Percentiles rank a stretch among this genome's conserved stretches.
These are phyloP conservation scores for Apiospora sp. DNA, from an alignment of 2,329 filamentous ascomycete species.

Conservation along the genomic window DNA sequence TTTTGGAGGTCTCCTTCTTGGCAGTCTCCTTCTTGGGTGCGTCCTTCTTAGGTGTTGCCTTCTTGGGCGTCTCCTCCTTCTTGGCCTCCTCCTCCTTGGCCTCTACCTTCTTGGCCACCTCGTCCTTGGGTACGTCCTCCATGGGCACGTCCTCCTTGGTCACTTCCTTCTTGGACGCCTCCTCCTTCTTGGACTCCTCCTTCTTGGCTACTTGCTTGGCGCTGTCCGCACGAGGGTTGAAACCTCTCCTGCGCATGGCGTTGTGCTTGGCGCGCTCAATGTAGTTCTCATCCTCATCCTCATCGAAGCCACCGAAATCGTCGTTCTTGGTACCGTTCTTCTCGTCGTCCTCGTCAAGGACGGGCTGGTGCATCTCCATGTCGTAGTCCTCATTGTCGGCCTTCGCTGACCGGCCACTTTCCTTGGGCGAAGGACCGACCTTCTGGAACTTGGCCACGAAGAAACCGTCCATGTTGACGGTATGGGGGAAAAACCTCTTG, in stretches of 20 bases:
- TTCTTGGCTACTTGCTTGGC: slow-evolving; percentile 18
- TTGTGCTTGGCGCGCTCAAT: slow-evolving; percentile 79
- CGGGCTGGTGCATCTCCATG: slow-evolving; percentile 74
- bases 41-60: neutral
- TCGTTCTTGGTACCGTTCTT: slow-evolving; percentile 55
- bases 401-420: slow-evolving; percentile 54
- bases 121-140: neutral
- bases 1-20: neutral
- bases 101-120: neutral
- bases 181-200: slow-evolving; percentile 17
- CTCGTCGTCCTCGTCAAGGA: slow-evolving; percentile 51
- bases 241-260: slow-evolving; percentile 75
- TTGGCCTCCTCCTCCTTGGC: neutral
- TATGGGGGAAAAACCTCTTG: slow-evolving; percentile 86
- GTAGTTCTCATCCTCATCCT: slow-evolving; percentile 74
- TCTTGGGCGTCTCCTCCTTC: neutral
- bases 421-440: slow-evolving; percentile 73
- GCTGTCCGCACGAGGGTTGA: slow-evolving; percentile 63
- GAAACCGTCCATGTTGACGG: slow-evolving; percentile 97
- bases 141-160: neutral
- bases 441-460: slow-evolving; percentile 99
- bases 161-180: neutral
- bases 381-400: slow-evolving; percentile 29
- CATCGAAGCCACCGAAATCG: slow-evolving; percentile 77
- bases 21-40: neutral